Evolutionary conservation across 352 stramenopile genomes (phyloP).

Genomic region (Phytophthora boehmeriae): DNA sequence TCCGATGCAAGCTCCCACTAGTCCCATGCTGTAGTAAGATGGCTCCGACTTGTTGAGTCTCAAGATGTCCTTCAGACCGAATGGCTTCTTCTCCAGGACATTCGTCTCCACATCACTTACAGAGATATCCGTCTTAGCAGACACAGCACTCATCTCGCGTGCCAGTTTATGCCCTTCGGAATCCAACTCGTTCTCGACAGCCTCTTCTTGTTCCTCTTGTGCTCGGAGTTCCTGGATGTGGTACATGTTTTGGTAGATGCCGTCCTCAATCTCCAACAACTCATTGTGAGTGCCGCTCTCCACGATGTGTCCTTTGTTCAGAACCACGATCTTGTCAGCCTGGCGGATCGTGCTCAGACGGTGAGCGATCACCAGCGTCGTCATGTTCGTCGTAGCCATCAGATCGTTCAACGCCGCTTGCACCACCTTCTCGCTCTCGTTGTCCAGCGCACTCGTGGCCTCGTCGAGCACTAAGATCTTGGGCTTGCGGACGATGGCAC

Average conservation of each 20-base stretch:
- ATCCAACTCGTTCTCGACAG: background rate
- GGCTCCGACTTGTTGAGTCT: background rate
- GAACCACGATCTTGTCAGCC: too few species aligned
- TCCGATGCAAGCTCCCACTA: conserved; percentile 14
- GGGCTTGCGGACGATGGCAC: too few species aligned
- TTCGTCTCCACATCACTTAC: background rate
- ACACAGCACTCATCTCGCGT: conserved; percentile 1
- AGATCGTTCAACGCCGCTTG: conserved; percentile 40
- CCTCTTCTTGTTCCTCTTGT: background rate
- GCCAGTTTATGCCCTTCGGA: background rate
- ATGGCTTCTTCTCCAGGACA: too few species aligned
- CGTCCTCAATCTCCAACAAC: conserved; percentile 58
- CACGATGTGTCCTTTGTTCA: too few species aligned
- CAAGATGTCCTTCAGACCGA: conserved; percentile 1
- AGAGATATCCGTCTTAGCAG: background rate
- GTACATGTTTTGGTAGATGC: conserved; percentile 82
- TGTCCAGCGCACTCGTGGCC: too few species aligned
- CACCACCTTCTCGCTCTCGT: conserved; percentile 49
- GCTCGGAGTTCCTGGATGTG: conserved; percentile 47
- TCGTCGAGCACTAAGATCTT: too few species aligned
- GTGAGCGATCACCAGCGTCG: conserved; percentile 52
- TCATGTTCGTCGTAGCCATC: conserved; percentile 53
- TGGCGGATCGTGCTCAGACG: too few species aligned
- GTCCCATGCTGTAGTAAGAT: conserved; percentile 7
- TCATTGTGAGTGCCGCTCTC: too few species aligned